A percentile compares a stretch with the other conserved stretches of the same genome.
Evolutionary conservation across 306 rosid genomes (phyloP).

Genomic region (Cucumis cinereus): DNA sequence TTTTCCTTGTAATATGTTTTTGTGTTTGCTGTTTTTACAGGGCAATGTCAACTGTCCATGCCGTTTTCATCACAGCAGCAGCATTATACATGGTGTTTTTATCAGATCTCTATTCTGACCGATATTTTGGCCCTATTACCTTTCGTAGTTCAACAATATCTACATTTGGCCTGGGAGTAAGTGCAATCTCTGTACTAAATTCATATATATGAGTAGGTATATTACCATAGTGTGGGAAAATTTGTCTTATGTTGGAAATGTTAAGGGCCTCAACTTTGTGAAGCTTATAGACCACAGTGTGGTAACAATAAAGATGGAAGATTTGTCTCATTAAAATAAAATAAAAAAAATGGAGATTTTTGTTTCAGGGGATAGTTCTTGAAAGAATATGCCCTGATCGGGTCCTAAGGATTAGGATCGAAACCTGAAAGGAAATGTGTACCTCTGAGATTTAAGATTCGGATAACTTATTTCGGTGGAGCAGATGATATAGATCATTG

Average conservation of each 20-base stretch:
- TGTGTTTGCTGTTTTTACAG: constrained; percentile 30
- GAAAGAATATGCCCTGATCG: background rate
- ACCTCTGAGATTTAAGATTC: background rate
- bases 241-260: background rate
- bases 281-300: background rate
- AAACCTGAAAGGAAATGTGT: background rate
- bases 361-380: background rate
- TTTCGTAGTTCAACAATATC: constrained; percentile 46
- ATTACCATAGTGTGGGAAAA: background rate
- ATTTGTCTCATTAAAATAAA: background rate
- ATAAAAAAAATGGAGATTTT: background rate
- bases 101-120: constrained; percentile 63
- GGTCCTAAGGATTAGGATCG: background rate
- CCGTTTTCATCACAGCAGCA: constrained; percentile 63
- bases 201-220: background rate
- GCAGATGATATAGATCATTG: background rate
- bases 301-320: background rate
- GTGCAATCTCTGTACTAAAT: constrained; percentile 5
- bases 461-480: background rate
- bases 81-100: constrained; percentile 72
- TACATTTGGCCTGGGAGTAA: constrained; percentile 71
- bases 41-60: constrained; percentile 78
- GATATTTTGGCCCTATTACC: constrained; percentile 31
- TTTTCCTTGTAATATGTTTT: constrained; percentile 9
- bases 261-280: background rate